Base-by-base conservation (phyloP, 495 filamentous ascomycete genomes). In the Neurospora africana region DNA sequence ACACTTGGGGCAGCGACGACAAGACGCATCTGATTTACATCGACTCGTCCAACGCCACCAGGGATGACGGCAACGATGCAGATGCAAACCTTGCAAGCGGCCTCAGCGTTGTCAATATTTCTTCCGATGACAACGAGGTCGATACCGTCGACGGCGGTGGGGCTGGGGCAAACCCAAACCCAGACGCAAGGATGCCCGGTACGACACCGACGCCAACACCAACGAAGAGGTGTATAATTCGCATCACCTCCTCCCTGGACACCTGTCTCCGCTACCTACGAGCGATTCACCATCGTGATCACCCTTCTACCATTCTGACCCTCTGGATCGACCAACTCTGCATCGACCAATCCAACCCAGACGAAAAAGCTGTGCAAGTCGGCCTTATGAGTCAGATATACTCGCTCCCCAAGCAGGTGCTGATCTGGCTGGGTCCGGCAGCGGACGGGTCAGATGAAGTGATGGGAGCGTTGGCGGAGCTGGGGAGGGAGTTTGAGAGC, bases 301-400 rank as follows among this genome's bases (percentile, higher is more conserved):
- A n/a, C 19, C n/a, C 38, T 11, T 13, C 37, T 0, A 10, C 37
- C 15, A 11, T 5, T 0, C n/a, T 21, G 0, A 27, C 23, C 10
- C 9, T 74, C 10, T 76, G 74, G 72, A 72, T 76, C 47, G 74
- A 76, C n/a, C 76, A 77, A 4, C 70, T 81, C 27, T 81, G 80
- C 69, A 81, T 81, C 68, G 68, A 78, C 69, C 80, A 81, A 47
- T 17, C 33, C 0, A 61, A 78, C 21, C 4, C 36, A 4, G 30
- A 33, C 5, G 80, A 81, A 43, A 75, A 74, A 23, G 70, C 40
- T 0, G 10, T 68, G 4, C 80, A 82, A 69, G 78, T 82, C 1
- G 17, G 53, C 10, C 70, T 74, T 0, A 82, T 82, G 80, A 38
- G 67, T 6, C 35, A 70, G 2, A 76, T 82, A 44, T 81, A 78